Base-by-base conservation (phyloP, 805 yeast genomes). In the Cyberlindnera maclurae region DNA sequence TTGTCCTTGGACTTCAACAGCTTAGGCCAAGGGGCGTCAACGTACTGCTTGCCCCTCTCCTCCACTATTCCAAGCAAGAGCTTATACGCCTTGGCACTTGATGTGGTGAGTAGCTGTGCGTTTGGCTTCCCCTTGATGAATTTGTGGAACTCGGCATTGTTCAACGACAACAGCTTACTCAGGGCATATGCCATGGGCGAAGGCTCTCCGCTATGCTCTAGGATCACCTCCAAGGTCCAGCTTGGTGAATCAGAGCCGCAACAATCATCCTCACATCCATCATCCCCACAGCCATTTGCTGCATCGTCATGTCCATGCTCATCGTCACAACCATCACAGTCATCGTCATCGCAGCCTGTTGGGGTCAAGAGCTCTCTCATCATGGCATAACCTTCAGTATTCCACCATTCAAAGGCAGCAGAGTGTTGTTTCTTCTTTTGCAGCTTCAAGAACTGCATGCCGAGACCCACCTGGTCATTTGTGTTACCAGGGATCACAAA, bases 381-480 rank as follows among this genome's bases (percentile, higher is more conserved):
- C 12, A 64, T 33, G 13, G 59, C 66, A 44, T 65, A 70, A 4
- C 77, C 77, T 15, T 61, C 53, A 11, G 54, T 57, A 24, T 68
- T 71, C 63, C 74, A 70, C 79, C 78, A 77, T 13, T 60, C 59
- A 15, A 74, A 44, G 38, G 65, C 69, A 31, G 53, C 49, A 7
- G 65, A 60, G 28, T 64, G 47, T 40, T 64, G 62, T 24, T 54
- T 54, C 27, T 52, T 56, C 22, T 58, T 63, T 22, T 56, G 55
- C 29, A 61, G 51, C 32, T 50, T 54, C 33, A 65, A 49, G 39
- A 73, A 56, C 46, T 77, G 80, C 2, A 66, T 62, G 1, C 80
- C 77, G n/a, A 85, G 54, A 38, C 76, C 67, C 11, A 82, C 71
- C 2, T 69, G 54, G 47, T 82, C 87, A 50, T 73, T 68, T 1